Percentiles rank a stretch among this genome's conserved stretches.
Conservation (phyloP, 305 asterid species). For the Ilex paraguariensis region DNA sequence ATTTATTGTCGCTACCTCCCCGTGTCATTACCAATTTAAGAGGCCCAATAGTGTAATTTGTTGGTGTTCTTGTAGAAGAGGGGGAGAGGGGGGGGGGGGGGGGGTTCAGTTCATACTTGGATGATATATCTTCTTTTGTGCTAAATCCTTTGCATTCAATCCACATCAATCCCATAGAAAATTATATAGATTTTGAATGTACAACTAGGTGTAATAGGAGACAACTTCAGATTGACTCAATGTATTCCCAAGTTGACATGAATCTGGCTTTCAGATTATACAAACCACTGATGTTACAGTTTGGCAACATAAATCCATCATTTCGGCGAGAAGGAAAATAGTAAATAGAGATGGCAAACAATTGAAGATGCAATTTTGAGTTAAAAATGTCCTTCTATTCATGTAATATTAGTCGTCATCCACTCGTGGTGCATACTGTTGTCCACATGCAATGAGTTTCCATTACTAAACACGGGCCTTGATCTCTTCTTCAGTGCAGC, state of each 20-base stretch:
- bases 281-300: not conserved
- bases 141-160: no score
- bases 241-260: not conserved
- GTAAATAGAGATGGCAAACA: not conserved
- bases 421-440: not conserved
- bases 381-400: not conserved
- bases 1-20: no score
- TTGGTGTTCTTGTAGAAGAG: no score
- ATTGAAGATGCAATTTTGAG: not conserved
- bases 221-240: not conserved
- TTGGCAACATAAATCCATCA: not conserved
- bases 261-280: not conserved
- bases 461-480: constrained; percentile 29
- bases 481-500: constrained; percentile 59
- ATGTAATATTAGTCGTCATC: not conserved
- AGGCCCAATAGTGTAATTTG: no score
- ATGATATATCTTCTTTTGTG: no score
- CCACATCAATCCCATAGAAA: no score
- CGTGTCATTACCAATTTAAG: no score
- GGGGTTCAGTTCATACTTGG: no score
- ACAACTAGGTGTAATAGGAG: not conserved
- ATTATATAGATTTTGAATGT: not conserved
- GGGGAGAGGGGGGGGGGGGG: no score
- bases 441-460: constrained; percentile 21
- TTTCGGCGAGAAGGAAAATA: not conserved